Base-by-base conservation (phyloP, 2,329 filamentous ascomycete genomes). In the Fusarium heterosporum region DNA sequence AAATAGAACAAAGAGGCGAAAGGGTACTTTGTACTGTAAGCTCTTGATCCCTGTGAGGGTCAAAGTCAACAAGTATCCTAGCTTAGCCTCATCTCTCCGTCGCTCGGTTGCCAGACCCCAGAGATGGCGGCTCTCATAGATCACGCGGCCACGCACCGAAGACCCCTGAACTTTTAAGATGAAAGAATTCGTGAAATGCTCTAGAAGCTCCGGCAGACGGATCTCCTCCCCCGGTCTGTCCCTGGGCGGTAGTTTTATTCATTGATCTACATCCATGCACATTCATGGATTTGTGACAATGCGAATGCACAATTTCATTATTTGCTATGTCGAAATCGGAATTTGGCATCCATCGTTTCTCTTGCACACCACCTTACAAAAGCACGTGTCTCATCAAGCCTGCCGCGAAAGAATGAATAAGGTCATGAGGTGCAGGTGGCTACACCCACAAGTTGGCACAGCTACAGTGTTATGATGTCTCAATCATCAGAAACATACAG, bases 41-140 rank as follows among this genome's bases (percentile, higher is more conserved):
- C 9, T 43, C 26, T 38, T 38, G 52, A 61, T 65, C 61, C 61
- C 58, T 56, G 63, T 39, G 48, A 60, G 41, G 41, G 50, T 50
- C 41, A 42, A 52, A 52, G 50, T 40, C 50, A 53, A 45, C 29
- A 30, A 55, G 39, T 12, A 66, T 68, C 65, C 65, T 61, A 49
- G 65, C 61, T 52, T 68, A 68, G 65, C 65, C 65, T 66, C 65
- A 69, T 69, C 61, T 68, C 64, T 41, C 41, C 61, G 65, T 63
- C 49, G 65, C 56, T 66, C 55, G 43, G 61, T 39, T 66, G 50
- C 54, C 52, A 40, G 34, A 50, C 57, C 40, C 66, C 55, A 69
- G 71, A 70, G 64, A 72, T 73, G 71, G 69, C 69, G 71, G 71
- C 71, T 73, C 66, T 73, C 66, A 63, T 66, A 47, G 61, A 65